Conservation (phyloP, 2,329 filamentous ascomycete genomes). For the Hymenoscyphus scutula region DNA sequence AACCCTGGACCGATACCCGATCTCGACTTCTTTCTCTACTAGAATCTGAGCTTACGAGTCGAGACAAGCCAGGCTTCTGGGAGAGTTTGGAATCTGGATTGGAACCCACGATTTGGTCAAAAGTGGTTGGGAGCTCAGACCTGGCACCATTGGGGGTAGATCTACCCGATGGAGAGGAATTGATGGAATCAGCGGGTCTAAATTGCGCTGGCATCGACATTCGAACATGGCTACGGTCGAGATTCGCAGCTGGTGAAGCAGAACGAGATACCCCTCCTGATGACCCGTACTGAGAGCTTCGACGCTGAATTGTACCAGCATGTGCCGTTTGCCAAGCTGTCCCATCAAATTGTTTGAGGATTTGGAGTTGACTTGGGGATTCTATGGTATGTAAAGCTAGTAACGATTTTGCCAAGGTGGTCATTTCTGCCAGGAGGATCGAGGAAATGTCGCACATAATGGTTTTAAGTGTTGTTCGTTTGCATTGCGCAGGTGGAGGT, state of each 20-base stretch:
- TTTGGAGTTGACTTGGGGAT: constrained; percentile 61
- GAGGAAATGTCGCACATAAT: constrained; percentile 78
- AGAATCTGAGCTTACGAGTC: constrained; percentile 24
- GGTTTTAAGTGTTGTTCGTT: constrained; percentile 76
- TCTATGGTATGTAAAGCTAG: constrained; percentile 74
- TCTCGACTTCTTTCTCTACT: constrained; percentile 39
- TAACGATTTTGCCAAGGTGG: constrained; percentile 67
- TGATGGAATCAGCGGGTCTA: constrained; percentile 35
- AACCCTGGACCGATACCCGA: constrained; percentile 65
- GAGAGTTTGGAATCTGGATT: constrained; percentile 16
- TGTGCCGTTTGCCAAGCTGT: constrained; percentile 44
- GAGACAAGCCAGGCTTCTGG: constrained; percentile 23
- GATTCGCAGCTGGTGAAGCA: constrained; percentile 49
- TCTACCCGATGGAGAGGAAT: constrained; percentile 33
- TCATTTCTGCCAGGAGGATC: constrained; percentile 71
- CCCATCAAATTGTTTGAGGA: constrained; percentile 43
- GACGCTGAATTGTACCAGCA: constrained; percentile 42
- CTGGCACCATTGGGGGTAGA: constrained; percentile 35
- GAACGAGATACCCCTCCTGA: constrained; percentile 46
- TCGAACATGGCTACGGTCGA: constrained; percentile 62
- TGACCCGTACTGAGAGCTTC: constrained; percentile 53
- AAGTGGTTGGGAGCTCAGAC: constrained; percentile 24
- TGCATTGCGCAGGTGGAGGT: constrained; percentile 65
- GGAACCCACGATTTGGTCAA: constrained; percentile 30
- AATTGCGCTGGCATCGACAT: constrained; percentile 75